phyloP scores from a whole-genome alignment of 345 rosid species.

The Mallotus nudiflorus region DNA sequence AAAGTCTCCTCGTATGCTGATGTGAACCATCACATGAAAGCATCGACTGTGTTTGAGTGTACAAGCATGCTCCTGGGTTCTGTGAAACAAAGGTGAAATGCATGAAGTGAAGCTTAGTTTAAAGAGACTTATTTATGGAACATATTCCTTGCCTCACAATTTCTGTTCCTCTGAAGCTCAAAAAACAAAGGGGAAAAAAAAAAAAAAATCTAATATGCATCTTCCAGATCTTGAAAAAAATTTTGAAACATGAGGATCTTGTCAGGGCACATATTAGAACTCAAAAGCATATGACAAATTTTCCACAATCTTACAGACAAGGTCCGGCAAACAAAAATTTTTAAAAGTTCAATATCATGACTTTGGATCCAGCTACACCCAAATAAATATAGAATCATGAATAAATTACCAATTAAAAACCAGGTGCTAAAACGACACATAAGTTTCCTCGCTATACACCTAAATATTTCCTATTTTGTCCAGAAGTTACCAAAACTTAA shows the following conservation, averaged over 20 bases:
- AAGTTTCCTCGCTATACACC: too few relatives aligned
- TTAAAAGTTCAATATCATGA: background rate
- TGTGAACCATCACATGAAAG: conserved; percentile 89
- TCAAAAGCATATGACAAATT: background rate
- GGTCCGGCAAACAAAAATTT: background rate
- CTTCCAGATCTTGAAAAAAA: background rate
- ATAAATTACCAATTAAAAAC: background rate
- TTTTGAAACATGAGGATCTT: background rate
- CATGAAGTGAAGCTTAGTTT: background rate
- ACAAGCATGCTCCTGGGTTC: conserved; percentile 94
- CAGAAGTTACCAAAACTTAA: background rate
- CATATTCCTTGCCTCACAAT: background rate
- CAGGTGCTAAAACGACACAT: too few relatives aligned
- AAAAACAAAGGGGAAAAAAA: background rate
- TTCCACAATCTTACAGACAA: background rate
- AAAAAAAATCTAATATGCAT: background rate
- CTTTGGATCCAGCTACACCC: background rate
- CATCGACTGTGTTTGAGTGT: conserved; percentile 62
- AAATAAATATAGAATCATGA: background rate
- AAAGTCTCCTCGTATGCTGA: conserved; percentile 75
- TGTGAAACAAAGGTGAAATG: conserved; percentile 27
- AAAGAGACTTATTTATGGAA: background rate
- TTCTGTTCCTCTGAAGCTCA: background rate
- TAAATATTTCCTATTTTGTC: background rate
- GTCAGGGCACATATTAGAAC: background rate